phyloP scores from a whole-genome alignment of 148 eudicot species.

The Amaranthus cruentus region DNA sequence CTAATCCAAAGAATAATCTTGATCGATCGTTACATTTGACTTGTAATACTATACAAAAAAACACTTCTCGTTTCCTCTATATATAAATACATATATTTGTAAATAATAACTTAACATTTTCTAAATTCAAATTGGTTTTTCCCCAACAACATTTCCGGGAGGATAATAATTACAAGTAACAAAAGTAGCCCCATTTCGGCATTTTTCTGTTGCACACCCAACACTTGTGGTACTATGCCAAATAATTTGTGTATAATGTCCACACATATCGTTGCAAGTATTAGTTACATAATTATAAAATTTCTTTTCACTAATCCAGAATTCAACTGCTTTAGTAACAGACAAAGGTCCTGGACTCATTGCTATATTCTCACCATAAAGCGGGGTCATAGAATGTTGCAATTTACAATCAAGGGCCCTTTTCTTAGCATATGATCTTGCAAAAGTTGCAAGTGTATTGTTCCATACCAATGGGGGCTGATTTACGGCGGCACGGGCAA shows the following conservation, averaged over 20 bases:
- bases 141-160: slow-evolving; percentile 23
- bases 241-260: slow-evolving; percentile 32
- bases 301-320: slow-evolving; percentile 43
- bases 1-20: no score
- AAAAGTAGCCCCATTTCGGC: slow-evolving; percentile 35
- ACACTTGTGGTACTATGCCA: slow-evolving; percentile 12
- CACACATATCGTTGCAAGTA: slow-evolving; percentile 32
- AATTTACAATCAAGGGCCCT: slow-evolving; percentile 42
- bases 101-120: no score
- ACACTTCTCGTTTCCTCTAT: no score
- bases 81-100: no score
- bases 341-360: slow-evolving; percentile 28
- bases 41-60: no score
- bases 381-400: slow-evolving; percentile 29
- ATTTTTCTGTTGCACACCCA: slow-evolving; percentile 21
- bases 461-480: slow-evolving; percentile 44
- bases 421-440: slow-evolving; percentile 30
- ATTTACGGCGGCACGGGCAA: slow-evolving; percentile 28
- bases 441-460: slow-evolving; percentile 32
- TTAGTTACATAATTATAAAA: slow-evolving; percentile 38
- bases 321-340: slow-evolving; percentile 24
- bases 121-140: neutral
- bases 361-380: slow-evolving; percentile 55
- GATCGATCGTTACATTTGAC: no score
- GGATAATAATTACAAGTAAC: slow-evolving; percentile 32